These are phyloP conservation scores for Aspergillus amoenus DNA, from an alignment of 2,329 filamentous ascomycete genomes.

Conservation along the genomic window DNA sequence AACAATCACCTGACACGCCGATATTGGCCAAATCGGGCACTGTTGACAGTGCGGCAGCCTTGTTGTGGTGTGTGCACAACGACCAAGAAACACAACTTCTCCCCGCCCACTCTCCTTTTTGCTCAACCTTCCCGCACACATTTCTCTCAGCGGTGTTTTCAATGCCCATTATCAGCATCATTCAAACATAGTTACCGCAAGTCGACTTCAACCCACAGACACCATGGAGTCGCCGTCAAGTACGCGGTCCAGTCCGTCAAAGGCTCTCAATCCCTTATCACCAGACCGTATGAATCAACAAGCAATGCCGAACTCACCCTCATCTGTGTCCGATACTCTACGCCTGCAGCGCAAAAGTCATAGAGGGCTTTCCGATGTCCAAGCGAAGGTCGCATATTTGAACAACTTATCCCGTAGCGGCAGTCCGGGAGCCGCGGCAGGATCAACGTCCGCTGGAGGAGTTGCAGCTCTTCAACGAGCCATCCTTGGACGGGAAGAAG, in stretches of 20 bases:
- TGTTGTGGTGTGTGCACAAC: conserved; percentile 28
- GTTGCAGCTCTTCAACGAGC: conserved; percentile 46
- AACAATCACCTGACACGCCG: conserved; percentile 31
- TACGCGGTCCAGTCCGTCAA: conserved; percentile 28
- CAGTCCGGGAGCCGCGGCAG: conserved; percentile 28
- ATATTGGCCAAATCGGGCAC: conserved; percentile 21
- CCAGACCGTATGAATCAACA: conserved; percentile 52
- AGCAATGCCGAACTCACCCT: conserved; percentile 41
- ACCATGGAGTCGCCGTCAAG: conserved; percentile 39
- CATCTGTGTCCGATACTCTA: conserved; percentile 35
- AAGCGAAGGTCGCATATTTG: conserved; percentile 49
- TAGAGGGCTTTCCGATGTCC: conserved; percentile 44
- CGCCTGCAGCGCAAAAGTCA: conserved; percentile 37
- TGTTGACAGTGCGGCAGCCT: conserved; percentile 9
- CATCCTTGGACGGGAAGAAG: conserved; percentile 48
- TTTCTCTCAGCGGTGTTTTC: background rate
- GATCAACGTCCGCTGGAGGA: conserved; percentile 34
- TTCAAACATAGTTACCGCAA: background rate
- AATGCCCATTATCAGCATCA: conserved; percentile 3
- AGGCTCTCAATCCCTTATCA: conserved; percentile 45
- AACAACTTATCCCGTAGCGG: conserved; percentile 43
- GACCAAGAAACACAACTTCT: conserved; percentile 8
- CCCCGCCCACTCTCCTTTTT: conserved; percentile 2
- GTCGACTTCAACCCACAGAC: conserved; percentile 4
- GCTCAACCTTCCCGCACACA: conserved; percentile 10